Evolutionary conservation across 2,329 filamentous ascomycete genomes (phyloP).

Genomic region (Chaetomiaceae sp.): DNA sequence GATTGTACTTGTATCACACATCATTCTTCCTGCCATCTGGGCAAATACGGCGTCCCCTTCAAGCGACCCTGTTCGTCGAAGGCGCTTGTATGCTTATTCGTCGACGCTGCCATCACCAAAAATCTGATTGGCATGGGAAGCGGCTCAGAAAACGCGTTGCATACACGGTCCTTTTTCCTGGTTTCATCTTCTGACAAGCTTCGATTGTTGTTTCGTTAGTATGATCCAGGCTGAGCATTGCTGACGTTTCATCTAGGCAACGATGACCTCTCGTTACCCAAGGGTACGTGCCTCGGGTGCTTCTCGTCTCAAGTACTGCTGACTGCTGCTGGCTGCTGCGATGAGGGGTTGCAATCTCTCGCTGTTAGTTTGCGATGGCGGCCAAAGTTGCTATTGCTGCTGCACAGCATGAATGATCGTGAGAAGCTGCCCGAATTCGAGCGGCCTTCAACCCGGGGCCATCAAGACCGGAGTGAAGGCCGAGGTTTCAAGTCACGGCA

Average conservation of each 20-base stretch:
- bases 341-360: background rate
- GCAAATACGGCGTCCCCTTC: conserved; percentile 2
- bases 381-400: conserved; percentile 3
- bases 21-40: too few relatives aligned
- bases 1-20: background rate
- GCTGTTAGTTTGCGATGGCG: conserved; percentile 4
- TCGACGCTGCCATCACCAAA: too few relatives aligned
- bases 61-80: too few relatives aligned
- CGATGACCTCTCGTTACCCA: conserved; percentile 59
- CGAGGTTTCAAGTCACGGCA: too few relatives aligned
- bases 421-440: background rate
- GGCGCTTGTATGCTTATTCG: too few relatives aligned
- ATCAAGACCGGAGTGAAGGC: too few relatives aligned
- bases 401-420: background rate
- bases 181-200: background rate
- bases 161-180: background rate
- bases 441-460: background rate
- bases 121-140: too few relatives aligned
- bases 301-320: background rate
- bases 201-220: too few relatives aligned
- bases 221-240: conserved; percentile 29
- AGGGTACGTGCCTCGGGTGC: conserved; percentile 41
- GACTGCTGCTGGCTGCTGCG: background rate
- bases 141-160: too few relatives aligned
- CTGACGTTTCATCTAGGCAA: conserved; percentile 48